Evolutionary conservation across 148 eudicot genomes (phyloP), one percentile per base, ranked within the genome.

Genomic region (Nepenthes mirabilis): DNA sequence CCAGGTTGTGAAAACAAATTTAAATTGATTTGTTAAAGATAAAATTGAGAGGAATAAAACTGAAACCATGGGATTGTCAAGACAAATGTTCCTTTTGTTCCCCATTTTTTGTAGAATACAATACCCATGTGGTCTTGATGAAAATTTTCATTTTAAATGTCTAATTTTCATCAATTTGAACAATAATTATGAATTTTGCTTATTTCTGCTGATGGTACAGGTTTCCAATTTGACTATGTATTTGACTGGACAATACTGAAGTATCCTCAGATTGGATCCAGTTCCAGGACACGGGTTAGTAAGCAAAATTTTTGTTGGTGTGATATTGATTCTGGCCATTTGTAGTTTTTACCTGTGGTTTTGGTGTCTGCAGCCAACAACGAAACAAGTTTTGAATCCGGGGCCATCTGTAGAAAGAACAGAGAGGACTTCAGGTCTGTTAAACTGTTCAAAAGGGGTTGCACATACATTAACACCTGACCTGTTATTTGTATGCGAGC

Each of bases 161-260:
- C 45, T 23, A 40, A 3, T 40, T 40, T 40, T 9, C 50, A 14
- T 37, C 9, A 51, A 35, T 52, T 56, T 32, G n/a, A 11, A 43
- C 32, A 7, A 7, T 32, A n/a, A 8, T 54, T 13, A 1, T 55
- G 11, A 45, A 50, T 61, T 23, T 14, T 53, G 8, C 32, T 23
- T 60, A 34, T 13, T 59, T 57, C 23, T 23, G 23, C 23, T 61
- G 9, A 62, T 74, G 45, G 56, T 62, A 58, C 81, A 93, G 99
- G 96, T 63, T 93, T 86, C 80, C 96, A 88, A 73, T 93, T 88
- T 68, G 99, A 88, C 77, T 86, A 88, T 72, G 95, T 89, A n/a
- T 93, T 93, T 76, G 99, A 93, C 73, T 93, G 99, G 99, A 93
- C 97, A 52, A 72, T 83, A 34, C 69, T 93, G 80, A 89, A 89